Evolutionary conservation across 148 eudicot genomes (phyloP).

Genomic region (Camellia sinensis): DNA sequence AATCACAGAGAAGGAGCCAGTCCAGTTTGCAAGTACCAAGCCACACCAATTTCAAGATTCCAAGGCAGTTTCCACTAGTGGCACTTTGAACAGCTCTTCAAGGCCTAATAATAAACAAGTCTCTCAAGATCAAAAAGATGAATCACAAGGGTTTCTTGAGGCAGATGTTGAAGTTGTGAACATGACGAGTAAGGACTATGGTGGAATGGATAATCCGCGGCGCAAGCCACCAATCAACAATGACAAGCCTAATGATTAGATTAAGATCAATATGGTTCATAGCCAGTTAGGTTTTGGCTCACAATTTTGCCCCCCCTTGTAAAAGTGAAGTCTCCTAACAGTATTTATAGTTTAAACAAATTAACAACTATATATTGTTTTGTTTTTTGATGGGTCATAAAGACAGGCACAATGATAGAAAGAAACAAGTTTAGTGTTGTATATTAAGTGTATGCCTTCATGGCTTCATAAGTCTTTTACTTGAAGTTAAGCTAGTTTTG

Average conservation of each 20-base stretch:
- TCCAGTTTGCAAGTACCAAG: slow-evolving; percentile 5
- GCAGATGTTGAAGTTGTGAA: slow-evolving; percentile 47
- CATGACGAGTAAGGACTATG: slow-evolving; percentile 53
- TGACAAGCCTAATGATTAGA: slow-evolving; percentile 36
- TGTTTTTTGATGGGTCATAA: not conserved
- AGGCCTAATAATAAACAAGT: not conserved
- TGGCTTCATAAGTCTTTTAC: slow-evolving; percentile 2
- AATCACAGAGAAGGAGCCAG: not conserved
- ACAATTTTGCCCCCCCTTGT: slow-evolving; percentile 46
- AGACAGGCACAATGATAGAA: not conserved
- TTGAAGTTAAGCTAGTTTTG: not conserved
- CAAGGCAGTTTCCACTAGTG: slow-evolving; percentile 6
- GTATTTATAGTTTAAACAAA: not conserved
- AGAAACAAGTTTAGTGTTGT: not conserved
- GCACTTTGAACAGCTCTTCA: not conserved
- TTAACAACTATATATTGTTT: not conserved
- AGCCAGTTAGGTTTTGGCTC: slow-evolving; percentile 28
- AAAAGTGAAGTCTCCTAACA: slow-evolving; percentile 33
- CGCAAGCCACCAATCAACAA: slow-evolving; percentile 65
- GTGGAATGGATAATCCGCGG: slow-evolving; percentile 14
- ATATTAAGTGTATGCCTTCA: not conserved
- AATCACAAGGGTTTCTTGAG: slow-evolving; percentile 20
- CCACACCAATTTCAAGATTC: slow-evolving; percentile 9
- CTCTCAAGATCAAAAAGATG: slow-evolving; percentile 21
- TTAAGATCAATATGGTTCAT: not conserved